phyloP scores from a whole-genome alignment of 768 basidiomycete genomes.

The Suillus subluteus region DNA sequence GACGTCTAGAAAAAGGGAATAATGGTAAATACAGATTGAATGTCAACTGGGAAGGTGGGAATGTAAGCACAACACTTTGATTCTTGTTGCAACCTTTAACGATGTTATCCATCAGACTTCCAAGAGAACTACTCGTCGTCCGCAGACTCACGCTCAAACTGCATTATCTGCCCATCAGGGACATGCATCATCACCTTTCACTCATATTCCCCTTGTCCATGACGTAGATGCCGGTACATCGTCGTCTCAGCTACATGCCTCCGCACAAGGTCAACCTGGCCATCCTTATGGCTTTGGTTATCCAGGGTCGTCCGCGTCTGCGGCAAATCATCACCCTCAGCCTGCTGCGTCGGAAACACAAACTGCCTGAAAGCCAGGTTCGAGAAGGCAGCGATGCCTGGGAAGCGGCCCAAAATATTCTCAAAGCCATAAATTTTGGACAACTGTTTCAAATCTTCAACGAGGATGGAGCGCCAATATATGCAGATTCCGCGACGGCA shows the following conservation, averaged over 20 bases:
- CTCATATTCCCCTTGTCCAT: slow-evolving; percentile 51
- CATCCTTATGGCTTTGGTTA: slow-evolving; percentile 44
- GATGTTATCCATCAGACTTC: slow-evolving; percentile 54
- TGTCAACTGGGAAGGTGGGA: slow-evolving; percentile 79
- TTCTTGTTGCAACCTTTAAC: neutral
- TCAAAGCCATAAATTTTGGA: slow-evolving; percentile 77
- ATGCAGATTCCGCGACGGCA: slow-evolving; percentile 4
- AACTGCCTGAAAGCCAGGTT: slow-evolving; percentile 19
- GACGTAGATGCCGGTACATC: slow-evolving; percentile 37
- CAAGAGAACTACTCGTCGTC: slow-evolving; percentile 76
- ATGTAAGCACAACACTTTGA: slow-evolving; percentile 49
- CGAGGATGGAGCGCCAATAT: slow-evolving; percentile 24
- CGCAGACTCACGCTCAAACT: slow-evolving; percentile 52
- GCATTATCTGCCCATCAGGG: slow-evolving; percentile 33
- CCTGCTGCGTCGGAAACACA: slow-evolving; percentile 21
- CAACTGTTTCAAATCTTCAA: slow-evolving; percentile 46
- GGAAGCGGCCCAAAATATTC: slow-evolving; percentile 77
- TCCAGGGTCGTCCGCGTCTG: slow-evolving; percentile 20
- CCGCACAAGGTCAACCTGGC: slow-evolving; percentile 38
- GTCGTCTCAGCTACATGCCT: slow-evolving; percentile 36
- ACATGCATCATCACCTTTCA: slow-evolving; percentile 55
- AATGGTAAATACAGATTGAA: slow-evolving; percentile 78
- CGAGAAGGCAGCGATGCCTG: slow-evolving; percentile 63
- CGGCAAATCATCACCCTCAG: slow-evolving; percentile 30
- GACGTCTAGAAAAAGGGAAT: slow-evolving; percentile 76